Evolutionary conservation across 2,329 filamentous ascomycete species (phyloP), one percentile per base, ranked within the genome.

Genomic region (Knoxdaviesia proteae): DNA sequence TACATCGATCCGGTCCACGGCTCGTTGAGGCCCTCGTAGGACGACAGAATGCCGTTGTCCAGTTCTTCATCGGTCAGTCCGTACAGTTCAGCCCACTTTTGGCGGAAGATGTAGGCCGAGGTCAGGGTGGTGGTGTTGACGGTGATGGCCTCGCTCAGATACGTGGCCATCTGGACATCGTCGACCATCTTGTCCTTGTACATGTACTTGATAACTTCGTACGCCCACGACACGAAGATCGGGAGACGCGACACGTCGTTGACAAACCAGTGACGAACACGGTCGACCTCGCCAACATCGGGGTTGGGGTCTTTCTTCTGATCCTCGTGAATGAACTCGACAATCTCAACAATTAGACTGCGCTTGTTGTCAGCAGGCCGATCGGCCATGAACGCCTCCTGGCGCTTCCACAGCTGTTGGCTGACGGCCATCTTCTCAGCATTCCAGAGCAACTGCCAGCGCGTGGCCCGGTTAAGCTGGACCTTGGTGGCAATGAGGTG

Each of bases 341-440:
- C 72, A 41, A 88, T 74, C 46, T 83, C 77, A 8, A 76, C 71
- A 43, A 93, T 65, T 42, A 92, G 66, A 4, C 77, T 80, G 53
- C 75, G 75, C 52, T 79, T 76, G 37, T 74, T 67, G 35, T 71
- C 70, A 11, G 67, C 64, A 9, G 71, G 63, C 7, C 73, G 71
- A 41, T 65, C 65, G 42, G 71, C 65, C 6, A 77, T 67, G 42
- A 79, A 78, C 6, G 66, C 63, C 53, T 94, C 82, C 52, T 93
- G 84, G 42, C 74, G 67, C 47, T 76, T 77, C 86, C 88, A 96
- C 35, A 96, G 67, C 39, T 75, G 68, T 46, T 72, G 69, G 11
- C 84, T 84, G 34, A 86, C 82, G 38, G 80, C 75, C 61, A 96
- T 71, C 58, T 87, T 94, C 57, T 98, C 90, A 0, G 88, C 88